Base-by-base conservation (phyloP, 2,329 filamentous ascomycete species). In the Alternaria novae-zelandiae region DNA sequence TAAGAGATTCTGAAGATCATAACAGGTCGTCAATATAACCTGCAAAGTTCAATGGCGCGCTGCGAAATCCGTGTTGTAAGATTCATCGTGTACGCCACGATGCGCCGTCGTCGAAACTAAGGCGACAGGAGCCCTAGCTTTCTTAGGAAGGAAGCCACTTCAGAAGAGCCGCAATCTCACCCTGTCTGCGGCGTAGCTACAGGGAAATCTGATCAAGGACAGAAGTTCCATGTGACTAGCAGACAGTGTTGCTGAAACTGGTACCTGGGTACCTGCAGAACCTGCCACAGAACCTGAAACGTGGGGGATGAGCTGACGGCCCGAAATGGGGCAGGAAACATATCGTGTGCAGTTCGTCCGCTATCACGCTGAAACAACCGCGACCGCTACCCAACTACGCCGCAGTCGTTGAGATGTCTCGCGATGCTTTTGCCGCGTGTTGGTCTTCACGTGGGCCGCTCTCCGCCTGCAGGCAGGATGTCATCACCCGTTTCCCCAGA, bases 221-320 rank as follows among this genome's bases (percentile, higher is more conserved):
- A 51, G 58, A 53, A 56, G 36, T 28, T 51, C 41, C 25, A 44
- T 43, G 30, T 30, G 36, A 41, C 36, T 41, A 41, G 58, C 51
- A 41, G 65, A 45, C 54, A 36, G 32, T 54, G 50, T 62, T n/a
- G 41, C 43, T 75, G 75, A 78, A 77, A 64, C 62, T 41, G 49
- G 49, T 64, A 54, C 36, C 57, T 55, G 73, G 65, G 72, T 74
- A 74, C 74, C 74, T 76, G 76, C 76, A 78, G 70, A 71, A 65
- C 51, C 61, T 69, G 71, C 59, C 61, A 63, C 66, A 55, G 64
- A 49, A 57, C 59, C 46, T 73, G 73, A 77, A 78, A 78, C 75
- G 69, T 46, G 58, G 65, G 51, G 61, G 47, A 57, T 59, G 26
- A 57, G 49, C 20, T 43, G 30, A 51, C 57, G 50, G 43, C 57